Evolutionary conservation across 192 early-diverging fungal species (phyloP).

Genomic region (Anaeromyces robustus): DNA sequence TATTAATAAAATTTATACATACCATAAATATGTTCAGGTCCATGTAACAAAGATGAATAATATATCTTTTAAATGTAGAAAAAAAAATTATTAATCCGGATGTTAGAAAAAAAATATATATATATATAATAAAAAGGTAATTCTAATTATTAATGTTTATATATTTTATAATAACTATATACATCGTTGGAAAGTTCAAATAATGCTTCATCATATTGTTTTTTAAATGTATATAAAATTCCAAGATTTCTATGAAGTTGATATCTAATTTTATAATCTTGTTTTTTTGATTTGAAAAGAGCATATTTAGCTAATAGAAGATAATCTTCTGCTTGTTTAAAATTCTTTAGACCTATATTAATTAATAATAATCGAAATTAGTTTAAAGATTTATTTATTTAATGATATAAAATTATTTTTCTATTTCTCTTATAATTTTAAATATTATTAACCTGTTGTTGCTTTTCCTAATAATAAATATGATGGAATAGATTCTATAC

Average conservation of each 20-base stretch:
- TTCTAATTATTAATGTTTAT: too few species aligned
- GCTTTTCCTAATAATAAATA: constrained; percentile 43
- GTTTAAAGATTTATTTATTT: too few species aligned
- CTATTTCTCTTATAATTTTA: neutral
- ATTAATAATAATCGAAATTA: too few species aligned
- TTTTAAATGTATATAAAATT: constrained; percentile 22
- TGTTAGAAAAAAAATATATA: neutral
- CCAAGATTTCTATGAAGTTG: constrained; percentile 40
- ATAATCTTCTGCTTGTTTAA: constrained; percentile 38
- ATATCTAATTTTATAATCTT: constrained; percentile 14
- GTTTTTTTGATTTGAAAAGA: constrained; percentile 20
- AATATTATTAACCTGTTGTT: constrained; percentile 21
- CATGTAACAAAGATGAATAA: constrained; percentile 19
- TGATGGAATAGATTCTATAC: constrained; percentile 33
- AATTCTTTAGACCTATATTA: constrained; percentile 24
- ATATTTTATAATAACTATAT: constrained; percentile 1
- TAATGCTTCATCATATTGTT: constrained; percentile 18
- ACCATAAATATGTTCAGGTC: constrained; percentile 22
- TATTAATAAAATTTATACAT: neutral
- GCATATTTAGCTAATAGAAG: constrained; percentile 42
- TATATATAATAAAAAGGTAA: constrained; percentile 3
- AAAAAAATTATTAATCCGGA: too few species aligned
- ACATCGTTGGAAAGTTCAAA: constrained; percentile 26
- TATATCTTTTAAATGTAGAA: too few species aligned
- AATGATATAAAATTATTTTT: neutral